phyloP scores from a whole-genome alignment of 495 filamentous ascomycete species.

The Niebla homalea region DNA sequence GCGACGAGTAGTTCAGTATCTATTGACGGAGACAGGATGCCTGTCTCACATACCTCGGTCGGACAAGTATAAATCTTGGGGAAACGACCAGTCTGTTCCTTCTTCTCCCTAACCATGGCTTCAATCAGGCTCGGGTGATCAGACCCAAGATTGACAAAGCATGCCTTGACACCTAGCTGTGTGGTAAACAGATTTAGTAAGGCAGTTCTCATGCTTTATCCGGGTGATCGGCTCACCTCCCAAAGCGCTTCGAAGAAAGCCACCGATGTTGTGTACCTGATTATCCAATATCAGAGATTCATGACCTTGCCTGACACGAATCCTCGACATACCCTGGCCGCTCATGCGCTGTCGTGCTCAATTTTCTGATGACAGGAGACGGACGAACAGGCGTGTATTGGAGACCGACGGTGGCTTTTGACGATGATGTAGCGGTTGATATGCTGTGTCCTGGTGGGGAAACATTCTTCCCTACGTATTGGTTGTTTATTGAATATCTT shows the following conservation, averaged over 20 bases:
- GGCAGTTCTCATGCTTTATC: neutral
- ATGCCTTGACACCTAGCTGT: slow-evolving; percentile 55
- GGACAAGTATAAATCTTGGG: slow-evolving; percentile 63
- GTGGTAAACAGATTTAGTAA: neutral
- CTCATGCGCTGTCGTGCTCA: too few relatives aligned
- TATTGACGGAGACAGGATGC: neutral
- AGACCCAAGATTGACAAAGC: slow-evolving; percentile 64
- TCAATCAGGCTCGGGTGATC: slow-evolving; percentile 66
- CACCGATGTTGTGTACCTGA: neutral
- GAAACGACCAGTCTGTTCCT: slow-evolving; percentile 44
- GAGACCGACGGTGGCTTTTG: too few relatives aligned
- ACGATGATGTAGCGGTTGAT: too few relatives aligned
- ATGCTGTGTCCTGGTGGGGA: too few relatives aligned
- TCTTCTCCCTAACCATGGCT: slow-evolving; percentile 61
- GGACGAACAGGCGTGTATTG: too few relatives aligned
- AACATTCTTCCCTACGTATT: too few relatives aligned
- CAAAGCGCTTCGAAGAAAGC: neutral
- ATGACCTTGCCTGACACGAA: too few relatives aligned
- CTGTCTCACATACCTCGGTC: slow-evolving; percentile 40
- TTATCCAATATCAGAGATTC: too few relatives aligned
- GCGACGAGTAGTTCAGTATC: neutral
- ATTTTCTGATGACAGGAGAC: too few relatives aligned
- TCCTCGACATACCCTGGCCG: too few relatives aligned
- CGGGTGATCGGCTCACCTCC: neutral
- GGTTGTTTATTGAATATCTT: too few relatives aligned